These are phyloP conservation scores for Petunia axillaris DNA, from an alignment of 257 asterid genomes.

Conservation along the genomic window DNA sequence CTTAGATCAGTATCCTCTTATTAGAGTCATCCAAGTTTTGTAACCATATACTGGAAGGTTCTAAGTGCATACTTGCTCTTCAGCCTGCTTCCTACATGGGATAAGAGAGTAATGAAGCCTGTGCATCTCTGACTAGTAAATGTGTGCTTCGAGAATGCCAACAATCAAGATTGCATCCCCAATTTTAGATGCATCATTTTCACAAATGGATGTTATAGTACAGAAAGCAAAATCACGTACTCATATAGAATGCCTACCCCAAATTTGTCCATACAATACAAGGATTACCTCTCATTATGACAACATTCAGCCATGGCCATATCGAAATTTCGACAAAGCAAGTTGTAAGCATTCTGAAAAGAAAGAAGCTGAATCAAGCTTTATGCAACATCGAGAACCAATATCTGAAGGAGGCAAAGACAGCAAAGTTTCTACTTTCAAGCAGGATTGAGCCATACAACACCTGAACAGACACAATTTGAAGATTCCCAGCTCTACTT, in stretches of 20 bases:
- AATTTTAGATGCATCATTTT: background rate
- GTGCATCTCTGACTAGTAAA: background rate
- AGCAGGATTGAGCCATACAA: slow-evolving; percentile 36
- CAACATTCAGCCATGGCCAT: slow-evolving; percentile 93
- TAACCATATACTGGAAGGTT: background rate
- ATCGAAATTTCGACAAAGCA: slow-evolving; percentile 86
- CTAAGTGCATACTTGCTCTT: background rate
- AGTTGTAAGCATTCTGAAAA: slow-evolving; percentile 77
- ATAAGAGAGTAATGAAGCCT: background rate
- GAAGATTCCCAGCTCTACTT: slow-evolving; percentile 46
- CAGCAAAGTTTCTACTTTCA: slow-evolving; percentile 35
- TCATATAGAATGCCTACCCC: background rate
- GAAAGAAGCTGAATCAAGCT: slow-evolving; percentile 20
- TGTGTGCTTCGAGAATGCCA: background rate
- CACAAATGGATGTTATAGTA: background rate
- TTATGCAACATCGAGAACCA: slow-evolving; percentile 12
- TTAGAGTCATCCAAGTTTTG: background rate
- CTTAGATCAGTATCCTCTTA: background rate
- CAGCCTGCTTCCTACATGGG: background rate
- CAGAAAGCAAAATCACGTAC: background rate
- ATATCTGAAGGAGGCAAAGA: slow-evolving; percentile 17
- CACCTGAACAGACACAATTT: slow-evolving; percentile 88
- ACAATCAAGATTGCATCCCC: background rate
- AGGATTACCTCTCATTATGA: slow-evolving; percentile 84
- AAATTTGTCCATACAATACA: slow-evolving; percentile 22